Conservation (phyloP, 345 rosid genomes). For the Chamaenerion angustifolium region DNA sequence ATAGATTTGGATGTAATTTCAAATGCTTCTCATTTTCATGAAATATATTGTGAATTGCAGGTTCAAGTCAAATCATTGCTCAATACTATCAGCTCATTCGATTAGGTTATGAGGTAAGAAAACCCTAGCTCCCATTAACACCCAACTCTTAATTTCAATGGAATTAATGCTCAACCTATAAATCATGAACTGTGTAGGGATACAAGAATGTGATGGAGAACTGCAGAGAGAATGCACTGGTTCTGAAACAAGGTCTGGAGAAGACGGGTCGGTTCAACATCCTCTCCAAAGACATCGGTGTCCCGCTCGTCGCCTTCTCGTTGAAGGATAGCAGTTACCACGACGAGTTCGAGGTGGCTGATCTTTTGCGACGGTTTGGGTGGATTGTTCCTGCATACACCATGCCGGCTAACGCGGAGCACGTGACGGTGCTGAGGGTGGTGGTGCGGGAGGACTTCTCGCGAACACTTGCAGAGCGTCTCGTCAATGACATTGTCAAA, state of each 20-base stretch:
- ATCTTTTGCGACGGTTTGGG: conserved; percentile 34
- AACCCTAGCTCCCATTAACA: too few species aligned
- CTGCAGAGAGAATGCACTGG: conserved; percentile 43
- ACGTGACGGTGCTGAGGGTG: conserved; percentile 39
- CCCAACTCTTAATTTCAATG: too few species aligned
- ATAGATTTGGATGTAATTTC: too few species aligned
- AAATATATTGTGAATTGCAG: conserved; percentile 10
- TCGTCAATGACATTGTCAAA: conserved; percentile 27
- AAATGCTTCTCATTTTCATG: not conserved
- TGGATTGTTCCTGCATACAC: conserved; percentile 50
- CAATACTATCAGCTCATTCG: conserved; percentile 48
- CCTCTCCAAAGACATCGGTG: conserved; percentile 57
- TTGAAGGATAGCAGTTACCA: conserved; percentile 45
- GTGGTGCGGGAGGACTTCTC: conserved; percentile 47
- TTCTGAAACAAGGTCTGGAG: conserved; percentile 52
- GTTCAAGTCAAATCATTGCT: conserved; percentile 46
- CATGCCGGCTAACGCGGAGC: conserved; percentile 52
- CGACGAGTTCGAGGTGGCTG: conserved; percentile 48
- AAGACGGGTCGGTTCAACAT: conserved; percentile 47
- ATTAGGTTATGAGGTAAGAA: conserved; percentile 34
- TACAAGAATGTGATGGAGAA: conserved; percentile 56
- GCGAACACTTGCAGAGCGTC: conserved; percentile 43
- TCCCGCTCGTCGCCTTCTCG: conserved; percentile 74
- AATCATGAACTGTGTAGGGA: too few species aligned
- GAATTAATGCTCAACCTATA: too few species aligned